A percentile compares a stretch with the other conserved stretches of the same genome.
Evolutionary conservation across 371 early-diverging fungal genomes (phyloP).

Genomic region (Mucor piriformis): DNA sequence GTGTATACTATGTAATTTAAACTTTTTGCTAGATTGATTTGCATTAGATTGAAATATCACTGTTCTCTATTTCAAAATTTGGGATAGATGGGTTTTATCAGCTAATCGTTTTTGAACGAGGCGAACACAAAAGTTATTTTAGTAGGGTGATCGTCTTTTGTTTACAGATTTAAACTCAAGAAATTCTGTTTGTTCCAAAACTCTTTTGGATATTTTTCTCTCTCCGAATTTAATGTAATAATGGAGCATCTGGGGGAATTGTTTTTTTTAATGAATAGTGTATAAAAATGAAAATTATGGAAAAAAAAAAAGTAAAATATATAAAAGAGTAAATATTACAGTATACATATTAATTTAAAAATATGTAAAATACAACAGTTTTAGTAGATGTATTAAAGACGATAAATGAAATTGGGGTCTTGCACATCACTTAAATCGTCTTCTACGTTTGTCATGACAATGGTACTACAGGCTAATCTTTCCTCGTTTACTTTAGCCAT

Average conservation of each 20-base stretch:
- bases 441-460: conserved; percentile 25
- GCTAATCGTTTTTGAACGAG: too few relatives aligned
- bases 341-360: neutral
- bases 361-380: neutral
- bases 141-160: too few relatives aligned
- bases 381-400: conserved; percentile 18
- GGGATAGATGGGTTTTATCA: too few relatives aligned
- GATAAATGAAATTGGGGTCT: conserved; percentile 43
- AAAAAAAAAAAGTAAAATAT: neutral
- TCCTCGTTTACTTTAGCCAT: conserved; percentile 29
- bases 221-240: too few relatives aligned
- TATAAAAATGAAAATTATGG: neutral
- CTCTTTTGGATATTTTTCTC: too few relatives aligned
- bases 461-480: conserved; percentile 10
- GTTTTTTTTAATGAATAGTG: too few relatives aligned
- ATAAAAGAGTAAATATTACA: neutral
- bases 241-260: too few relatives aligned
- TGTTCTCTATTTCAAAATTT: too few relatives aligned
- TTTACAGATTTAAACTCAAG: too few relatives aligned
- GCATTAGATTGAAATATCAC: too few relatives aligned
- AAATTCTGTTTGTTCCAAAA: too few relatives aligned
- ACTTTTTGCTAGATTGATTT: neutral
- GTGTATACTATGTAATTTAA: neutral
- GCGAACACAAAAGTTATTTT: too few relatives aligned
- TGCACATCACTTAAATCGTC: conserved; percentile 47